These are phyloP conservation scores for Candida mesenterica DNA, from an alignment of 1,139 yeast species.

Conservation along the genomic window DNA sequence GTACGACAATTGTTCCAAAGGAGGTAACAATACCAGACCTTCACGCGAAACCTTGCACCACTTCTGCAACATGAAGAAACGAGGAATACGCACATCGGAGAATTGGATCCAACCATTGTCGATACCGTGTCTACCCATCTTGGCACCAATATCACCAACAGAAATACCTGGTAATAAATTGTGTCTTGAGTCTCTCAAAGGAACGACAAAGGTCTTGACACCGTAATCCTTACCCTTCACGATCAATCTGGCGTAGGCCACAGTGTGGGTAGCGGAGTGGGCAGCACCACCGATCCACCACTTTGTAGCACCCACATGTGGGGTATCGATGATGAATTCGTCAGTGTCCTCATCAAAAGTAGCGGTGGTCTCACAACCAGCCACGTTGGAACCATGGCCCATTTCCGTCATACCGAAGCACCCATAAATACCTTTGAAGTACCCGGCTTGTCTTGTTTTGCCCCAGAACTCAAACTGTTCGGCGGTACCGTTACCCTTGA, in stretches of 20 bases:
- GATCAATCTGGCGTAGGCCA: slow-evolving; percentile 77
- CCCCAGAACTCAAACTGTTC: slow-evolving; percentile 73
- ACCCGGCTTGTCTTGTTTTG: slow-evolving; percentile 64
- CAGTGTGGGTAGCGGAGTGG: slow-evolving; percentile 83
- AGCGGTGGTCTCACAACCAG: slow-evolving; percentile 90
- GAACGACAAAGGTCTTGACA: slow-evolving; percentile 87
- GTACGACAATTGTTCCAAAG: slow-evolving; percentile 82
- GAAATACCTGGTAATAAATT: slow-evolving; percentile 74
- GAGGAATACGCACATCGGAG: slow-evolving; percentile 76
- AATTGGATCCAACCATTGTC: slow-evolving; percentile 97
- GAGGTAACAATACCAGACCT: slow-evolving; percentile 72
- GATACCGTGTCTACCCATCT: slow-evolving; percentile 88
- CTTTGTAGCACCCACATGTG: slow-evolving; percentile 87
- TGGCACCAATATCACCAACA: slow-evolving; percentile 89
- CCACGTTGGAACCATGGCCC: slow-evolving; percentile 93
- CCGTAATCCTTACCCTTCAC: slow-evolving; percentile 86
- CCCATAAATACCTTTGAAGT: slow-evolving; percentile 70
- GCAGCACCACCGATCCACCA: slow-evolving; percentile 99
- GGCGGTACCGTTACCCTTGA: slow-evolving; percentile 70
- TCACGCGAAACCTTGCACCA: slow-evolving; percentile 70
- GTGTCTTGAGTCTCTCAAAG: slow-evolving; percentile 73
- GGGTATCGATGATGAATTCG: slow-evolving; percentile 76
- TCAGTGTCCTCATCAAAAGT: slow-evolving; percentile 66
- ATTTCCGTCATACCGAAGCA: slow-evolving; percentile 95
- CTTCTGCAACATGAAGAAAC: slow-evolving; percentile 79